Percentiles rank a stretch among this genome's conserved stretches.
phyloP scores from a whole-genome alignment of 495 filamentous ascomycete species.

The Penicillium subrubescens region DNA sequence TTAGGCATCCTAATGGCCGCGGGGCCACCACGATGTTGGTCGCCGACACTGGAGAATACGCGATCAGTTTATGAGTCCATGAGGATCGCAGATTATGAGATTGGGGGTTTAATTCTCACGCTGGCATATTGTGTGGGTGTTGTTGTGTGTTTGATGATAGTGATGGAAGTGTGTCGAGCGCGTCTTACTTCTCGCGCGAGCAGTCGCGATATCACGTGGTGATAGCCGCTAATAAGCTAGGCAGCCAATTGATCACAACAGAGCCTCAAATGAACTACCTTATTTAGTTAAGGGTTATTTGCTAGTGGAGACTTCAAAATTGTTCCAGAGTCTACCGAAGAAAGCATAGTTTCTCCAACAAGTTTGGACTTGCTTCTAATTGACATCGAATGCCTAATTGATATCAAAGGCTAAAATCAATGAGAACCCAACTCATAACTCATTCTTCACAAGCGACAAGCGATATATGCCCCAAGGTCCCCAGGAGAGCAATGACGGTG shows the following conservation, averaged over 20 bases:
- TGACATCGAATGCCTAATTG: background rate
- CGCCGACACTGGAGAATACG: conserved; percentile 63
- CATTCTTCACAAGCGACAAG: conserved; percentile 11
- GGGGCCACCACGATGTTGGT: conserved; percentile 65
- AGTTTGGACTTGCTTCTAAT: background rate
- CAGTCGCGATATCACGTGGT: conserved; percentile 48
- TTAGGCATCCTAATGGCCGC: conserved; percentile 44
- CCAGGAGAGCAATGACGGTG: background rate
- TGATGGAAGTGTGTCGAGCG: conserved; percentile 24
- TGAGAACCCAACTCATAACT: conserved; percentile 11
- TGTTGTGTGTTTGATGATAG: conserved; percentile 8
- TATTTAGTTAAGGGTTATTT: background rate
- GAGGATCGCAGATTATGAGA: background rate
- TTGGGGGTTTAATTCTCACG: conserved; percentile 33
- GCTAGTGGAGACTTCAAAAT: background rate
- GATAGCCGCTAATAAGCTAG: conserved; percentile 22
- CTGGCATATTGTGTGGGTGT: conserved; percentile 40
- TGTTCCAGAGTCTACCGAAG: background rate
- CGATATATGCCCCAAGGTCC: conserved; percentile 9
- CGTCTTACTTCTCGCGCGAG: conserved; percentile 33
- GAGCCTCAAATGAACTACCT: background rate
- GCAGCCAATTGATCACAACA: background rate
- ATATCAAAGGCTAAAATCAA: background rate
- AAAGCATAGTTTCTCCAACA: background rate
- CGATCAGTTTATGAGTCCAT: conserved; percentile 31